phyloP scores from a whole-genome alignment of 768 basidiomycete species.

The Heimioporus sp. region DNA sequence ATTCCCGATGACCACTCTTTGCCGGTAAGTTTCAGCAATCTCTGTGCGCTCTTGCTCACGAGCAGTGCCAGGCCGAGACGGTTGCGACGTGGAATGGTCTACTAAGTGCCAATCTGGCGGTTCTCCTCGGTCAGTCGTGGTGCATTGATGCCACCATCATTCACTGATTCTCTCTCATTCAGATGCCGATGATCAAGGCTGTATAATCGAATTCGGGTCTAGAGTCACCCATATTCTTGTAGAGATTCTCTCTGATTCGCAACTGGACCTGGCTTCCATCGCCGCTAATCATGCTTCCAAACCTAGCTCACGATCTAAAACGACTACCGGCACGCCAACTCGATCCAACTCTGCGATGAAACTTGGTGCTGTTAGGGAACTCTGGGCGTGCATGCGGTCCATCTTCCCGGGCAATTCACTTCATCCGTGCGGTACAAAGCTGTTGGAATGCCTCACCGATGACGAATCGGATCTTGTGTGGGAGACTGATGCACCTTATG shows the following conservation, averaged over 20 bases:
- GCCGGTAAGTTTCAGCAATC: constrained; percentile 43
- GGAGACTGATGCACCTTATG: constrained; percentile 41
- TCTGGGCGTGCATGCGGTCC: constrained; percentile 51
- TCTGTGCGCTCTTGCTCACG: not conserved
- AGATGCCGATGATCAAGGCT: constrained; percentile 46
- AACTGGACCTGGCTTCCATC: constrained; percentile 41
- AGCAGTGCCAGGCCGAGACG: constrained; percentile 41
- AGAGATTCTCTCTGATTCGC: constrained; percentile 46
- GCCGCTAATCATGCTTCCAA: constrained; percentile 9
- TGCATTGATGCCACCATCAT: constrained; percentile 3
- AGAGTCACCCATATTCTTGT: constrained; percentile 43
- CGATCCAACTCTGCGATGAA: constrained; percentile 50
- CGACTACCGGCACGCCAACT: constrained; percentile 1
- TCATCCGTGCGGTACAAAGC: constrained; percentile 39
- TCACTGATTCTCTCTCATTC: constrained; percentile 8
- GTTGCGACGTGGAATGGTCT: constrained; percentile 58
- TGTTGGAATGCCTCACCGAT: constrained; percentile 50
- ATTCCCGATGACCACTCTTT: constrained; percentile 42
- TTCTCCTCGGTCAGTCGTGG: constrained; percentile 51
- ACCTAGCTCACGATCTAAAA: constrained; percentile 1
- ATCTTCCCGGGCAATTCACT: constrained; percentile 44
- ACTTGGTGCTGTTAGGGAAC: constrained; percentile 52
- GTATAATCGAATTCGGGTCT: constrained; percentile 38
- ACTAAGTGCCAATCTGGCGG: constrained; percentile 45
- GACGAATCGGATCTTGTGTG: constrained; percentile 45